Evolutionary conservation across 345 rosid species (phyloP).

Genomic region (Noccaea caerulescens): DNA sequence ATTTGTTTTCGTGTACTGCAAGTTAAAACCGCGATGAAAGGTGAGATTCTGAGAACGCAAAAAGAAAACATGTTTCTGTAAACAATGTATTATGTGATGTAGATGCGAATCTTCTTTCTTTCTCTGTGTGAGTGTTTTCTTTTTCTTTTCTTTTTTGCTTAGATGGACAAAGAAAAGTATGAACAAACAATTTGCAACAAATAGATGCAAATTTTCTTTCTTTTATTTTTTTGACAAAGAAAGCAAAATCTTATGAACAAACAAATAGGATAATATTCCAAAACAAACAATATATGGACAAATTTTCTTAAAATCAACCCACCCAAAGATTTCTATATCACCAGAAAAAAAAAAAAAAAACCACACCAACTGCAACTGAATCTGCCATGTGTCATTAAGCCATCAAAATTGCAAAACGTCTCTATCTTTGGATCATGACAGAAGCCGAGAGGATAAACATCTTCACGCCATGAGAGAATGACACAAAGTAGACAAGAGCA

Average conservation of each 20-base stretch:
- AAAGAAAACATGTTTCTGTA: slow-evolving; percentile 6
- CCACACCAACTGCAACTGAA: slow-evolving; percentile 10
- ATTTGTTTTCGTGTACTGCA: slow-evolving; percentile 12
- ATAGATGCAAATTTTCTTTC: neutral
- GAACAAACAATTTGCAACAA: slow-evolving; percentile 30
- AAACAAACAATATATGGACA: slow-evolving; percentile 28
- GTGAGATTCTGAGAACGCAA: slow-evolving; percentile 14
- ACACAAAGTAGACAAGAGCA: slow-evolving; percentile 11
- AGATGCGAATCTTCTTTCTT: neutral
- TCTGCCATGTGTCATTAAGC: slow-evolving; percentile 19
- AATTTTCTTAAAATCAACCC: slow-evolving; percentile 17
- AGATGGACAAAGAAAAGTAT: neutral
- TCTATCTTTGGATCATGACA: slow-evolving; percentile 35
- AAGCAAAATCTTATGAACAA: slow-evolving; percentile 20
- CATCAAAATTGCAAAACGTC: slow-evolving; percentile 9
- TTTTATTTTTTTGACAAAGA: neutral
- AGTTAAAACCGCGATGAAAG: slow-evolving; percentile 13
- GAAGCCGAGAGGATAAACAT: slow-evolving; percentile 37
- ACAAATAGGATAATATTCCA: slow-evolving; percentile 10
- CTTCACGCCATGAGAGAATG: slow-evolving; percentile 27
- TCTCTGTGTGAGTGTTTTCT: neutral
- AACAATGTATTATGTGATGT: slow-evolving; percentile 13
- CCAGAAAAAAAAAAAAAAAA: neutral
- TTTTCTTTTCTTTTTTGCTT: slow-evolving; percentile 3
- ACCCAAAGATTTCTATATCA: slow-evolving; percentile 26